These are phyloP conservation scores for Colletotrichum sidae DNA, from an alignment of 2,329 filamentous ascomycete species.

Conservation along the genomic window DNA sequence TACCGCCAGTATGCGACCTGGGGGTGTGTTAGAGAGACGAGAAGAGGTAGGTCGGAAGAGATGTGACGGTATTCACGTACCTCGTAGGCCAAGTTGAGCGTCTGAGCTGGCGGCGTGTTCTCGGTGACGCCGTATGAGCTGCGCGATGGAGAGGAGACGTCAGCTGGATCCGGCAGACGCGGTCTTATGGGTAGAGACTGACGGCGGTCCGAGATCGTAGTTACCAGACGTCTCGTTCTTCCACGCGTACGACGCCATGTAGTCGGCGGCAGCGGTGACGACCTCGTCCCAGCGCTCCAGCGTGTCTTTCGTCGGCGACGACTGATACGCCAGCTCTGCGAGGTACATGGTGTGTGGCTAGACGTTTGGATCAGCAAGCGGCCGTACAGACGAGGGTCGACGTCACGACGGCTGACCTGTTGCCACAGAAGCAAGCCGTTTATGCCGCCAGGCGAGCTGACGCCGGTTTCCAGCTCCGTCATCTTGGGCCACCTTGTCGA, in stretches of 20 bases:
- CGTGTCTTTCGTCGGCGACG: slow-evolving; percentile 47
- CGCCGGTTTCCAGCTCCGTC: slow-evolving; percentile 54
- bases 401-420: slow-evolving; percentile 47
- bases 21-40: neutral
- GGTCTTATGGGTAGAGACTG: neutral
- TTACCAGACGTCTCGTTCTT: slow-evolving; percentile 61
- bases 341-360: slow-evolving; percentile 69
- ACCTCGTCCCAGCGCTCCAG: slow-evolving; percentile 65
- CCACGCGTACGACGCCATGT: slow-evolving; percentile 70
- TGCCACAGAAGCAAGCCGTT: slow-evolving; percentile 73
- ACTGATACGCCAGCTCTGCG: slow-evolving; percentile 58
- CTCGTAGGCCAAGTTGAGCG: slow-evolving; percentile 69
- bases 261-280: slow-evolving; percentile 64
- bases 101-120: slow-evolving; percentile 67
- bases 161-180: neutral
- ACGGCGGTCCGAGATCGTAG: slow-evolving; percentile 62
- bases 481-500: slow-evolving; percentile 59
- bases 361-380: neutral
- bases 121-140: slow-evolving; percentile 62
- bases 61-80: slow-evolving; percentile 40
- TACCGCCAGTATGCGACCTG: slow-evolving; percentile 68
- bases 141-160: neutral
- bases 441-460: slow-evolving; percentile 62
- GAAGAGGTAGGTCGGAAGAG: no score
- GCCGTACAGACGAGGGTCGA: neutral